Percentiles rank a stretch among this genome's conserved stretches.
Conservation (phyloP, 768 basidiomycete species). For the Crucibulum laeve region DNA sequence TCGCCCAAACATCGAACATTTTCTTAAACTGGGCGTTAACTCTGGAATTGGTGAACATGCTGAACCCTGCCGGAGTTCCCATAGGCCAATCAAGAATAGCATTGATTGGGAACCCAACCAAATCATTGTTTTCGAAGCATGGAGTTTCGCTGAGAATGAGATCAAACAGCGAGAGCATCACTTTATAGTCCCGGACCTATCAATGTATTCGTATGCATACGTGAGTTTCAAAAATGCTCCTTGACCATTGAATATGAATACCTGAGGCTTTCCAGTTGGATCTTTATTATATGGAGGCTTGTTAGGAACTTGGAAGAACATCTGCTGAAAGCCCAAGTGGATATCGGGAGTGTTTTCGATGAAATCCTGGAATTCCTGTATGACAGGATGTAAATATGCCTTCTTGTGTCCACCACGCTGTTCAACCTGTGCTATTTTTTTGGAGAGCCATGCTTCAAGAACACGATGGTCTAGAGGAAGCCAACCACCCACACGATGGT, state of each 20-base stretch:
- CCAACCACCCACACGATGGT: slow-evolving; percentile 6
- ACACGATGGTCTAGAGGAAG: slow-evolving; percentile 2
- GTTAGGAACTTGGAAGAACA: slow-evolving; percentile 13
- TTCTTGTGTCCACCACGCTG: not conserved
- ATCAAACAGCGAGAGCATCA: not conserved
- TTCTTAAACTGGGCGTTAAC: slow-evolving; percentile 13
- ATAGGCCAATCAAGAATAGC: slow-evolving; percentile 9
- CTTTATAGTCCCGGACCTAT: not conserved
- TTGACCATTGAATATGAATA: not conserved
- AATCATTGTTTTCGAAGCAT: not conserved
- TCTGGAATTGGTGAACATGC: slow-evolving; percentile 11
- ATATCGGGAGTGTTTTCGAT: slow-evolving; percentile 17
- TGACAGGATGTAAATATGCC: slow-evolving; percentile 3
- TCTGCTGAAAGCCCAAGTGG: slow-evolving; percentile 22
- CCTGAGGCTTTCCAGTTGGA: not conserved
- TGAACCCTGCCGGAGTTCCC: slow-evolving; percentile 11
- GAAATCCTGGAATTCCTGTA: slow-evolving; percentile 17
- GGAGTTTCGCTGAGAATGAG: not conserved
- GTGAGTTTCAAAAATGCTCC: not conserved
- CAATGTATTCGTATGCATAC: too few relatives aligned
- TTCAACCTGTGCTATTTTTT: not conserved
- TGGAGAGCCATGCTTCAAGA: slow-evolving; percentile 3
- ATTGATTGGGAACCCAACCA: slow-evolving; percentile 6
- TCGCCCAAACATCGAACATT: slow-evolving; percentile 43
- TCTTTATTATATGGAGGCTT: not conserved